Conservation (phyloP, 352 stramenopile species). For the Globisporangium nodosum region DNA sequence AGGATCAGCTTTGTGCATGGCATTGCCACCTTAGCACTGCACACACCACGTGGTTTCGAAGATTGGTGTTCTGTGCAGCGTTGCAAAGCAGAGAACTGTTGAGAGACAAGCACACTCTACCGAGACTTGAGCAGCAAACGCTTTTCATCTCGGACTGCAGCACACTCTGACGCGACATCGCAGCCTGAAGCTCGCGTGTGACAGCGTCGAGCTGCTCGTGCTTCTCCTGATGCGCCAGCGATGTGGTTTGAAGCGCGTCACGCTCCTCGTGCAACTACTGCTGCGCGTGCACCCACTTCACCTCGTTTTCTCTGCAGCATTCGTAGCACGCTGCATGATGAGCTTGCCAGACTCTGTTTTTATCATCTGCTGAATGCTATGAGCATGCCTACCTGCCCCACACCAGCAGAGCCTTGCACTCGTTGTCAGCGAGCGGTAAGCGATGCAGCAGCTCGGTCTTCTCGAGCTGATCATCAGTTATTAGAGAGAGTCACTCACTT, state of each 20-base stretch:
- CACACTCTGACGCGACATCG: constrained; percentile 10
- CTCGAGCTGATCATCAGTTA: constrained; percentile 7
- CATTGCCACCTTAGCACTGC: background rate
- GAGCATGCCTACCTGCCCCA: constrained; percentile 27
- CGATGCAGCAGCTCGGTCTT: constrained; percentile 22
- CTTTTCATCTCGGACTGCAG: constrained; percentile 21
- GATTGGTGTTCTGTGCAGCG: constrained; percentile 18
- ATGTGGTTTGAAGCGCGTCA: constrained; percentile 26
- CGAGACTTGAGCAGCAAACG: background rate
- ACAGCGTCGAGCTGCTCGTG: constrained; percentile 19
- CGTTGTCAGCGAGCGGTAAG: constrained; percentile 23
- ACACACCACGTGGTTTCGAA: constrained; percentile 22
- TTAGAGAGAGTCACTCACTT: background rate
- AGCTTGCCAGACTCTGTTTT: constrained; percentile 3
- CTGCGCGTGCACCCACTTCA: constrained; percentile 26
- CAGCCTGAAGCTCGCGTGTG: constrained; percentile 17
- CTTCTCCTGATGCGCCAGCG: constrained; percentile 15
- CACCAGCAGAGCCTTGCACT: constrained; percentile 25
- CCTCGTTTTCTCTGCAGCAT: constrained; percentile 33
- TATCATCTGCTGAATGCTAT: background rate
- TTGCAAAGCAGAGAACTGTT: background rate
- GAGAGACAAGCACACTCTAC: background rate
- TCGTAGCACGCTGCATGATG: constrained; percentile 1
- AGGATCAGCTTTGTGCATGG: no score
- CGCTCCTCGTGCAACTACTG: constrained; percentile 26